These are phyloP conservation scores for Wickerhamiella domercqiae DNA, from an alignment of 805 yeast genomes.

Conservation along the genomic window DNA sequence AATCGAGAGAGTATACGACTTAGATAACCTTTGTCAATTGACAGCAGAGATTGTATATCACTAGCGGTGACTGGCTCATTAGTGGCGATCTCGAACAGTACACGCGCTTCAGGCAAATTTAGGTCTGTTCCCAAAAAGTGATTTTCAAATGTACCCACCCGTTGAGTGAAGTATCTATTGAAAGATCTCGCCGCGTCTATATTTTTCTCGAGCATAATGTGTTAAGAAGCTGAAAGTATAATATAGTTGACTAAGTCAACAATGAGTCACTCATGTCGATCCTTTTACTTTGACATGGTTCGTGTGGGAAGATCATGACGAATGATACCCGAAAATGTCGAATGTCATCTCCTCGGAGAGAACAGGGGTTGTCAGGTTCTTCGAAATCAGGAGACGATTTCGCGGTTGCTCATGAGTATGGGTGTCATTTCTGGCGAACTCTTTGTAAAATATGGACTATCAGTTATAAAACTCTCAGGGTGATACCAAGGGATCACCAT, in stretches of 20 bases:
- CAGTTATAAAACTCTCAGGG: too few species aligned
- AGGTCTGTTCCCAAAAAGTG: neutral
- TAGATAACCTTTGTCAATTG: constrained; percentile 2
- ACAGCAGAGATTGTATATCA: neutral
- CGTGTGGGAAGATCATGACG: too few species aligned
- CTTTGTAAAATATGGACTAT: too few species aligned
- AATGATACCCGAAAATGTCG: too few species aligned
- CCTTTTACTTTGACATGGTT: too few species aligned
- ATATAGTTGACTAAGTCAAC: neutral
- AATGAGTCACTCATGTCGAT: too few species aligned
- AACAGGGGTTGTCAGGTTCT: too few species aligned
- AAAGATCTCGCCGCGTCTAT: constrained; percentile 1
- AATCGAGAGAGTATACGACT: constrained; percentile 3
- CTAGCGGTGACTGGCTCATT: constrained; percentile 4
- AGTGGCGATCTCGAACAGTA: constrained; percentile 3
- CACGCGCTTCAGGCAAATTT: constrained; percentile 2
- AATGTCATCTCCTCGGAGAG: too few species aligned
- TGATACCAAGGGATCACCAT: too few species aligned
- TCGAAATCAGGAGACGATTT: too few species aligned
- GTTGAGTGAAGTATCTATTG: constrained; percentile 4
- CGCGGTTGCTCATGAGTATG: too few species aligned
- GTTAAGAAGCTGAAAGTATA: neutral
- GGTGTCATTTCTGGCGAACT: too few species aligned
- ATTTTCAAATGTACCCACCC: constrained; percentile 1
- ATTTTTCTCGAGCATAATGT: neutral